Conservation (phyloP, 2,329 filamentous ascomycete species). For the Alternaria novae-zelandiae region DNA sequence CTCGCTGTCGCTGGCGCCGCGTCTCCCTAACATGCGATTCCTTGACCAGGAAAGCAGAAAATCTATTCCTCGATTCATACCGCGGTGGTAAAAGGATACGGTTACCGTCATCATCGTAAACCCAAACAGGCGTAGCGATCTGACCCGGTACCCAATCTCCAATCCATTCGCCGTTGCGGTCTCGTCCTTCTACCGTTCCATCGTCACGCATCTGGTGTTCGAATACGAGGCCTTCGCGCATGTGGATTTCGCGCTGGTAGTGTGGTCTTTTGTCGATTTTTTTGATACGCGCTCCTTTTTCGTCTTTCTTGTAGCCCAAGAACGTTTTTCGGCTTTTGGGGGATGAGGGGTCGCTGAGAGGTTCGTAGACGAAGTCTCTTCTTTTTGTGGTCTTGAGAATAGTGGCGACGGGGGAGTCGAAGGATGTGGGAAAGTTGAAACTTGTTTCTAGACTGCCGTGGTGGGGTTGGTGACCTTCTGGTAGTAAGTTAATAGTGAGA, state of each 20-base stretch:
- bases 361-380: background rate
- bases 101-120: background rate
- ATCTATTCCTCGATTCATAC: background rate
- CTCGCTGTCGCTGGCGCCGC: background rate
- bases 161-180: background rate
- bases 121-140: background rate
- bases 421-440: constrained; percentile 3
- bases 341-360: background rate
- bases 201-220: background rate
- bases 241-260: background rate
- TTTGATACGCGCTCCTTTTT: background rate
- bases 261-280: background rate
- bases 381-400: background rate
- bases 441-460: background rate
- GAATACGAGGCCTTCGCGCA: background rate
- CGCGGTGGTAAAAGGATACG: background rate
- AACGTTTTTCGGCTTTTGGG: too few species aligned
- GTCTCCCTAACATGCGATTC: background rate
- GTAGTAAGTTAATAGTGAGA: background rate
- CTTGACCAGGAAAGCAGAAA: background rate
- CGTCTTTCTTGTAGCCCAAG: background rate
- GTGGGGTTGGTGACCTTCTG: background rate
- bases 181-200: background rate
- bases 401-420: background rate
- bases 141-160: background rate